Percentiles rank a stretch among this genome's conserved stretches.
phyloP scores from a whole-genome alignment of 140 eudicot species.

The Erigeron philadelphicus region DNA sequence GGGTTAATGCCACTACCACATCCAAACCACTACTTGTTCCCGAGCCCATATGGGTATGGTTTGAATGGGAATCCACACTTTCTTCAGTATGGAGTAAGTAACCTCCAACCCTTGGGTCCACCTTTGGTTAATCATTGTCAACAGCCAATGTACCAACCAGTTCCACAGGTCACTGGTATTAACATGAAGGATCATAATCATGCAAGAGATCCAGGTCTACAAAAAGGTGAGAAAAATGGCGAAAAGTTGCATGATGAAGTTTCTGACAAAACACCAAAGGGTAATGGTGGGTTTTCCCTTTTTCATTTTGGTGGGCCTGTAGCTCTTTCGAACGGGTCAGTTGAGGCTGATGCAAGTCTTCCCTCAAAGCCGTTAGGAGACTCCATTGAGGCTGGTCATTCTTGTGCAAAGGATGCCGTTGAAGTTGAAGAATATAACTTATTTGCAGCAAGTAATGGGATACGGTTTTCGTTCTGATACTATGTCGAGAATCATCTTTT shows the following conservation, averaged over 20 bases:
- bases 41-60: slow-evolving; percentile 58
- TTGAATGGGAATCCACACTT: slow-evolving; percentile 55
- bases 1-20: slow-evolving; percentile 61
- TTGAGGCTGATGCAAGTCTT: slow-evolving; percentile 32
- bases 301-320: slow-evolving; percentile 93
- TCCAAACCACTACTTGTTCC: slow-evolving; percentile 58
- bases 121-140: slow-evolving; percentile 48
- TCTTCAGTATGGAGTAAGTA: slow-evolving; percentile 58
- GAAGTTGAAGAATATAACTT: slow-evolving; percentile 70
- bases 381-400: slow-evolving; percentile 32
- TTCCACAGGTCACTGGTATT: slow-evolving; percentile 40
- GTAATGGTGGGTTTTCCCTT: slow-evolving; percentile 62
- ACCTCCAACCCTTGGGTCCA: slow-evolving; percentile 56
- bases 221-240: slow-evolving; percentile 29
- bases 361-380: slow-evolving; percentile 32
- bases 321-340: slow-evolving; percentile 57
- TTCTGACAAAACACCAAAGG: slow-evolving; percentile 30
- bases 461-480: slow-evolving; percentile 56
- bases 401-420: slow-evolving; percentile 47
- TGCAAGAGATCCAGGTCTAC: slow-evolving; percentile 23
- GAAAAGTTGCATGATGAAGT: slow-evolving; percentile 28
- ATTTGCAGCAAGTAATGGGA: slow-evolving; percentile 72
- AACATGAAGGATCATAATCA: slow-evolving; percentile 36
- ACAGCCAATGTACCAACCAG: slow-evolving; percentile 61
- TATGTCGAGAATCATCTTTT: slow-evolving; percentile 12